These are phyloP conservation scores for Cardiospermum halicacabum DNA, from an alignment of 345 rosid species.

Conservation along the genomic window DNA sequence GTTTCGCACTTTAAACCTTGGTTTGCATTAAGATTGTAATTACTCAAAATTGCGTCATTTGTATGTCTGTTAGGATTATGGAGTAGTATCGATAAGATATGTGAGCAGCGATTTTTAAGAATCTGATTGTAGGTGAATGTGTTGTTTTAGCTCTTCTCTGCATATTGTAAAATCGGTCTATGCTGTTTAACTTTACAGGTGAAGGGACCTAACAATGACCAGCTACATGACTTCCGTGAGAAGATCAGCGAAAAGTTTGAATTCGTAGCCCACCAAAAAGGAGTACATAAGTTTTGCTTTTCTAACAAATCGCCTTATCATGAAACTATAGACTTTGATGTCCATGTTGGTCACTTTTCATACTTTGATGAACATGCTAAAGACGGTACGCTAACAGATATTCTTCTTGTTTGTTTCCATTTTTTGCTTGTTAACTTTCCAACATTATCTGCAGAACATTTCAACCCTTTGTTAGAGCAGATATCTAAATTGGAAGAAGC, in stretches of 20 bases:
- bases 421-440: neutral
- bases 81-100: neutral
- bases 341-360: constrained; percentile 58
- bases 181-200: constrained; percentile 33
- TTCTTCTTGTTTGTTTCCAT: neutral
- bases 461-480: constrained; percentile 58
- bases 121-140: neutral
- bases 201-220: constrained; percentile 61
- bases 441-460: constrained; percentile 51
- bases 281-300: constrained; percentile 67
- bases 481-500: constrained; percentile 63
- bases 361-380: constrained; percentile 66
- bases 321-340: constrained; percentile 68
- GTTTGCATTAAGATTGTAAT: neutral
- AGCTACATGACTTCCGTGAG: constrained; percentile 51
- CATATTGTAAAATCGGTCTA: neutral
- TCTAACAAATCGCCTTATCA: constrained; percentile 68
- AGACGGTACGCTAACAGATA: constrained; percentile 39
- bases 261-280: constrained; percentile 52
- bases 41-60: neutral
- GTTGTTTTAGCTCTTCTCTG: neutral
- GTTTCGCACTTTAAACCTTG: neutral
- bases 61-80: neutral
- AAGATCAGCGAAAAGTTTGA: constrained; percentile 65
- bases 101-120: neutral